Conservation (phyloP, 768 basidiomycete species). For the Rhodotorula kratochvilovae region DNA sequence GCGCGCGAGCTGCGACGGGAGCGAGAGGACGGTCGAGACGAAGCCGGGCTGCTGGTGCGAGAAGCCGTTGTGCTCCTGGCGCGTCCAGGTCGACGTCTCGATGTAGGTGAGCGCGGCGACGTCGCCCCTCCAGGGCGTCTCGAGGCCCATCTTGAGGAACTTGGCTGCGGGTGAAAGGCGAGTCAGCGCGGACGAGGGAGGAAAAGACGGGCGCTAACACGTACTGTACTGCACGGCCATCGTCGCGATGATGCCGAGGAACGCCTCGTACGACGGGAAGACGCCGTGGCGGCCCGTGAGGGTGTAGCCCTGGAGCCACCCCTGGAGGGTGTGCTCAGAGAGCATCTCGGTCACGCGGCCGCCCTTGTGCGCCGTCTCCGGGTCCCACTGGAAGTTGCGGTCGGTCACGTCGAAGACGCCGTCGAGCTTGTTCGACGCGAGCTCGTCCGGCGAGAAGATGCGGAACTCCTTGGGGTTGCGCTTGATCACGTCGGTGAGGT, state of each 20-base stretch:
- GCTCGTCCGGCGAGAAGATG: conserved; percentile 76
- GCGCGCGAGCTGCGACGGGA: conserved; percentile 66
- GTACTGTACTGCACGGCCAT: conserved; percentile 1
- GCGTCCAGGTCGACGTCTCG: conserved; percentile 65
- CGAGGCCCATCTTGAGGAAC: conserved; percentile 71
- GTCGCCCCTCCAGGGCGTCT: conserved; percentile 62
- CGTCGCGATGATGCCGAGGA: conserved; percentile 77
- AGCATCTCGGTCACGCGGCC: conserved; percentile 85
- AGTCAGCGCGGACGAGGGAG: background rate
- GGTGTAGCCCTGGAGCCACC: conserved; percentile 79
- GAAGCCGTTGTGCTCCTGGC: conserved; percentile 66
- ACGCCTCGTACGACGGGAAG: conserved; percentile 87
- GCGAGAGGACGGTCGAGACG: conserved; percentile 75
- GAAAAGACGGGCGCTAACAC: background rate
- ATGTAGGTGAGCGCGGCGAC: conserved; percentile 75
- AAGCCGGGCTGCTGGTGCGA: conserved; percentile 75
- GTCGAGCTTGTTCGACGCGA: conserved; percentile 55
- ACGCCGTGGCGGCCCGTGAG: conserved; percentile 70
- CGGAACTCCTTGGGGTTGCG: conserved; percentile 71
- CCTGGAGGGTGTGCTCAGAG: conserved; percentile 75
- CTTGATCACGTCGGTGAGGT: conserved; percentile 50
- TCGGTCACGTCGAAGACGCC: conserved; percentile 59
- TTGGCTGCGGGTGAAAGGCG: conserved; percentile 52
- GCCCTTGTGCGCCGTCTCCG: conserved; percentile 56
- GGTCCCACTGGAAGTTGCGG: conserved; percentile 79